phyloP scores from a whole-genome alignment of 2,329 filamentous ascomycete species.

The Hypoxylon sp. region DNA sequence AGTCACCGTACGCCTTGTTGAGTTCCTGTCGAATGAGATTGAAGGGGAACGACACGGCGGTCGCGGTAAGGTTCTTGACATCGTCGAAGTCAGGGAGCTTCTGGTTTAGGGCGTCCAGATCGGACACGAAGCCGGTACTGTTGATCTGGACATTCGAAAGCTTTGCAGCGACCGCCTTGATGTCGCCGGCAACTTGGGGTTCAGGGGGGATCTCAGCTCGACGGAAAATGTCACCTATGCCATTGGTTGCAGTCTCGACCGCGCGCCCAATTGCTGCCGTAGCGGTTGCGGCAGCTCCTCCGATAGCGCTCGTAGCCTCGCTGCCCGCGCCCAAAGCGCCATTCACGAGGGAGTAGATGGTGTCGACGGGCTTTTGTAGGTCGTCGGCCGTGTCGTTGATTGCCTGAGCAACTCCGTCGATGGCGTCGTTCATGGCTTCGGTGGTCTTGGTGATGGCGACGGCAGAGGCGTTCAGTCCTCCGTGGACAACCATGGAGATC shows the following conservation, averaged over 20 bases:
- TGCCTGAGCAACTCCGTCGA: conserved; percentile 49
- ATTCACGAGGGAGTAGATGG: conserved; percentile 57
- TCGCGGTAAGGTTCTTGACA: conserved; percentile 82
- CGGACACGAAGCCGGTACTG: conserved; percentile 70
- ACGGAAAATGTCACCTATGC: conserved; percentile 56
- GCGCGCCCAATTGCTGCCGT: conserved; percentile 58
- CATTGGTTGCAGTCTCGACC: conserved; percentile 57
- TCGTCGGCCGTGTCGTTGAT: conserved; percentile 60
- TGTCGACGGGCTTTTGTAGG: conserved; percentile 64
- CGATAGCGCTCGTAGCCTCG: conserved; percentile 27
- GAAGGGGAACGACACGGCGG: conserved; percentile 80
- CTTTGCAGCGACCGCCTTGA: conserved; percentile 67
- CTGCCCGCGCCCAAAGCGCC: conserved; percentile 25
- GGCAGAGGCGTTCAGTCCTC: conserved; percentile 74
- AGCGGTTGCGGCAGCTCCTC: conserved; percentile 43
- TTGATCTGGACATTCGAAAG: conserved; percentile 75
- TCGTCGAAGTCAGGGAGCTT: conserved; percentile 84
- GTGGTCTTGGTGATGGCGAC: conserved; percentile 52
- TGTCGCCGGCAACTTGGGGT: conserved; percentile 61
- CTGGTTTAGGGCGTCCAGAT: conserved; percentile 75
- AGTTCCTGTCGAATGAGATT: conserved; percentile 78
- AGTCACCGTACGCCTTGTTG: conserved; percentile 73
- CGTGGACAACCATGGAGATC: conserved; percentile 81
- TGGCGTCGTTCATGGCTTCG: conserved; percentile 60
- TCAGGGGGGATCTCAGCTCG: conserved; percentile 34